Conservation (phyloP, 495 filamentous ascomycete species). For the Aspergillus asperescens region DNA sequence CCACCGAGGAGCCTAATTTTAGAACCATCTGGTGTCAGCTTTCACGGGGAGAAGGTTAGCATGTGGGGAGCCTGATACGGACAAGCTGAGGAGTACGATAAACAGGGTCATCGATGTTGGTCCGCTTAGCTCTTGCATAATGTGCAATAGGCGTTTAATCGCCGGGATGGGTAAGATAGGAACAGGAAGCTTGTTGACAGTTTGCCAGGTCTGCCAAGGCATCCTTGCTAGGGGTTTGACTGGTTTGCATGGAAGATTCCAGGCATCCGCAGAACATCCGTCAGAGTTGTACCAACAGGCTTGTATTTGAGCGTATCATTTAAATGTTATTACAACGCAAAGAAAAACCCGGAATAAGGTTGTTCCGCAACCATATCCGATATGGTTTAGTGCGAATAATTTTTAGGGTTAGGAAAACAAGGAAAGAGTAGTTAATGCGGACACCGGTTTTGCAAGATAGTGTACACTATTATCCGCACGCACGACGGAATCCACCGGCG, state of each 20-base stretch:
- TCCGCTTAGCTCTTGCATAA: not conserved
- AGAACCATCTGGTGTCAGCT: slow-evolving; percentile 4
- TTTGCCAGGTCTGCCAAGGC: not conserved
- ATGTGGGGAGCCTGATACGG: not conserved
- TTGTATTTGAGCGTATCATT: no score
- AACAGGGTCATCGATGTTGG: not conserved
- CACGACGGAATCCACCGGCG: no score
- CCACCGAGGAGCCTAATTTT: slow-evolving; percentile 6
- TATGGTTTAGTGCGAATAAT: no score
- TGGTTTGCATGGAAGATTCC: not conserved
- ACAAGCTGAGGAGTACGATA: slow-evolving; percentile 2
- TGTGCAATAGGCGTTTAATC: not conserved
- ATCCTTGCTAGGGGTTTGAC: not conserved
- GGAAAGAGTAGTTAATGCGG: no score
- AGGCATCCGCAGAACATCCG: no score
- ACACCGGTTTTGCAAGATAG: no score
- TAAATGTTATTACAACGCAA: no score
- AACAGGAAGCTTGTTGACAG: not conserved
- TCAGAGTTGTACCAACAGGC: no score
- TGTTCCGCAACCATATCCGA: no score
- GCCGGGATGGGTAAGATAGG: not conserved
- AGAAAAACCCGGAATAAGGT: no score
- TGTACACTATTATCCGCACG: no score
- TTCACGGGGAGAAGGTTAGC: not conserved
- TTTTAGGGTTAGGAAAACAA: no score